phyloP scores from a whole-genome alignment of 176 grass and related monocot species.

The Alloteropsis semialata region DNA sequence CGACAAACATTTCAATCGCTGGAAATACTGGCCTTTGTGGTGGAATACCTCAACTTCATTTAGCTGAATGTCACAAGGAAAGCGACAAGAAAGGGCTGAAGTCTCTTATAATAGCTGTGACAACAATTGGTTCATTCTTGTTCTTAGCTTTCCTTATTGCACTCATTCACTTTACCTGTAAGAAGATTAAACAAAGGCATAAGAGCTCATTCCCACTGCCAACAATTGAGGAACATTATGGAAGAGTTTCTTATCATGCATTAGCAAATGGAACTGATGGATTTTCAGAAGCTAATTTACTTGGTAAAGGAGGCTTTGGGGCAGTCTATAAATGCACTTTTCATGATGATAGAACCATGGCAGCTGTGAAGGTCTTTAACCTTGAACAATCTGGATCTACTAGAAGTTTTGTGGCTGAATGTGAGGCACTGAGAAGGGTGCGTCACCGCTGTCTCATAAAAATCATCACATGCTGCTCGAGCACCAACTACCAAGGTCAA shows the following conservation, averaged over 20 bases:
- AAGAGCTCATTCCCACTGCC: neutral
- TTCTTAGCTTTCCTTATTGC: neutral
- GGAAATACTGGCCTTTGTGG: conserved; percentile 37
- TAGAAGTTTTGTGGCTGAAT: conserved; percentile 37
- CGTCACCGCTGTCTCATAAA: conserved; percentile 36
- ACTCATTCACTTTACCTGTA: neutral
- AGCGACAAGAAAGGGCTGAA: no score
- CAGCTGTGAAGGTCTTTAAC: conserved; percentile 38
- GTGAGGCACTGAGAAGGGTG: conserved; percentile 14
- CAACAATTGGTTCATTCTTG: neutral
- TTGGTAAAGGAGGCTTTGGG: conserved; percentile 22
- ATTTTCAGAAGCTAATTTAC: conserved; percentile 14
- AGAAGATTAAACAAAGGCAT: neutral
- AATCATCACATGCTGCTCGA: conserved; percentile 40
- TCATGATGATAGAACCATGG: neutral
- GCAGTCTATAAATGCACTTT: conserved; percentile 26
- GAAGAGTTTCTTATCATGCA: conserved; percentile 20
- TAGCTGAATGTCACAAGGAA: no score
- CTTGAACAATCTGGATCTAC: neutral
- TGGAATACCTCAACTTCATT: conserved; percentile 23
- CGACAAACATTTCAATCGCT: conserved; percentile 1
- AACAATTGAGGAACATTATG: neutral
- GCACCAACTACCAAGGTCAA: conserved; percentile 19
- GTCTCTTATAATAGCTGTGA: neutral
- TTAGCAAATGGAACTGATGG: conserved; percentile 10